Percentiles rank a stretch among this genome's conserved stretches.
phyloP scores from a whole-genome alignment of 2,329 filamentous ascomycete species.

The Hypoxylon sp. region DNA sequence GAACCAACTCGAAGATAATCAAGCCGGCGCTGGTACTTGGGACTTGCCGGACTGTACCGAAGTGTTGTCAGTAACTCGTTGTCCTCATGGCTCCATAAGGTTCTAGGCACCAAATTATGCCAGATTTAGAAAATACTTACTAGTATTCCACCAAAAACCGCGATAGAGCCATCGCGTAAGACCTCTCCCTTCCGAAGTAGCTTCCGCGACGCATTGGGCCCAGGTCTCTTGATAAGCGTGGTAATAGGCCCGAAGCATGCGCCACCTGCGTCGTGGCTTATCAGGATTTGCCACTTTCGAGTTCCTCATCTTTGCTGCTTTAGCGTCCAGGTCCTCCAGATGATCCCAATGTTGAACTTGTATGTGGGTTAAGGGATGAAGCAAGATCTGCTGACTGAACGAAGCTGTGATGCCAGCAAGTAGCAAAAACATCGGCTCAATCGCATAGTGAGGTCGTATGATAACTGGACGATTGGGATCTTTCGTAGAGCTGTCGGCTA shows the following conservation, averaged over 20 bases:
- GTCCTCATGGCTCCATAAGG: background rate
- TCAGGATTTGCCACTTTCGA: conserved; percentile 53
- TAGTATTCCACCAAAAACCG: conserved; percentile 79
- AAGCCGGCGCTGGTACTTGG: conserved; percentile 83
- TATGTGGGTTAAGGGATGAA: conserved; percentile 79
- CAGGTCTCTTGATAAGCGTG: conserved; percentile 79
- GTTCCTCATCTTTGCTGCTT: conserved; percentile 63
- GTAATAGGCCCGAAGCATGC: conserved; percentile 76
- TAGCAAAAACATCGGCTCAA: conserved; percentile 80
- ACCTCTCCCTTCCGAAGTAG: conserved; percentile 68
- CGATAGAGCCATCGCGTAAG: conserved; percentile 76
- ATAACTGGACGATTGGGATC: conserved; percentile 58
- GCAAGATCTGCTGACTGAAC: conserved; percentile 75
- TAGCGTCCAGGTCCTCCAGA: conserved; percentile 78
- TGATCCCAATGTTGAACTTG: conserved; percentile 81
- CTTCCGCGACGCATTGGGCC: conserved; percentile 71
- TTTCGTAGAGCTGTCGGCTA: conserved; percentile 44
- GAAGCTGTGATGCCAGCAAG: conserved; percentile 78
- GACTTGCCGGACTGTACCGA: conserved; percentile 70
- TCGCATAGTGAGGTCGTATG: conserved; percentile 80
- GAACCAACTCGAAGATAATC: conserved; percentile 83
- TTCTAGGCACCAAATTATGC: background rate
- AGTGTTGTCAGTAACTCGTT: conserved; percentile 11
- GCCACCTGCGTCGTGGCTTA: conserved; percentile 59
- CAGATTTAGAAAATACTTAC: conserved; percentile 20